Base-by-base conservation (phyloP, 768 basidiomycete genomes). In the Suillus clintonianus region DNA sequence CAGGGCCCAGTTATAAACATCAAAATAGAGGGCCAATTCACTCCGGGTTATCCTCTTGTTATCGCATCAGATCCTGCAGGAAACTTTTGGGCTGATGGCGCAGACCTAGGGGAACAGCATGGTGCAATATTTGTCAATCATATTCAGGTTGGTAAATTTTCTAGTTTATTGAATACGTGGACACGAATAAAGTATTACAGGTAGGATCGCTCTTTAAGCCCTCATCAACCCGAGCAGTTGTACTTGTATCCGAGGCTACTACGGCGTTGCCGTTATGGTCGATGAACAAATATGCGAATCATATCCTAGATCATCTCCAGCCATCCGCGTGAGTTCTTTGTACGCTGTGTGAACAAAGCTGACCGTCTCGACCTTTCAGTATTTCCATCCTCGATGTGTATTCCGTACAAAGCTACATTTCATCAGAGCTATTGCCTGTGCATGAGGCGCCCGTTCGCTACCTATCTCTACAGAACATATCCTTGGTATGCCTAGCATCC, bases 371-470 rank as follows among this genome's bases (percentile, higher is more conserved):
- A 27, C 57, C 53, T 14, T 58, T 55, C 60, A 87, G 86, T 19
- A 68, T 86, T 32, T 76, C 80, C 0, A 70, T 88, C 3, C 70
- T 89, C 24, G 88, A 88, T 68, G 74, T 78, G 6, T 89, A 89
- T 66, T 72, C 83, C 6, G 76, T 77, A 17, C 80, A 82, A 13
- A 74, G 77, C 5, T 89, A 88, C 65, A 79, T 84, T 19, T 79
- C 79, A 15, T 50, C 71, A 0, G 65, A 55, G 10, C 72, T 77
- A 10, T 69, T 78, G 7, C 61, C 80, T 0, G 73, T 74, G 54
- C 76, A 79, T 45, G 78, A 79, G 59, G 80, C 86, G 6, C 86
- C 87, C 4, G 64, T 88, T 24, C 83, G 86, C 32, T 88, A 84
- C 69, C 81, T 89, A 24, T 74, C 80, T 5, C 76, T 77, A 4